phyloP scores from a whole-genome alignment of 108 stramenopile genomes.

The Discostella stelligeroides region DNA sequence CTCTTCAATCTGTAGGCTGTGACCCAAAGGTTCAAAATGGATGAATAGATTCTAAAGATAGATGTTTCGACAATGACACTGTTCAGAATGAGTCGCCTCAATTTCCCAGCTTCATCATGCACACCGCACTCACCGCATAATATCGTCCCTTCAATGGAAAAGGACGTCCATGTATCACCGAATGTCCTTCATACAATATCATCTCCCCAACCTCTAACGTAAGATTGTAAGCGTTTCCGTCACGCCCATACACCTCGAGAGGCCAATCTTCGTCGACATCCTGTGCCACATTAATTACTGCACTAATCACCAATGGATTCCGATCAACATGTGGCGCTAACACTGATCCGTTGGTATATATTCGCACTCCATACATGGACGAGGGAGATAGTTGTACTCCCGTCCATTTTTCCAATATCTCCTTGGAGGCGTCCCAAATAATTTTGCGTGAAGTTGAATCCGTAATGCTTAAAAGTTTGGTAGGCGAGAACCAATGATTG shows the following conservation, averaged over 20 bases:
- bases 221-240: conserved; percentile 84
- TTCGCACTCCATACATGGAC: conserved; percentile 90
- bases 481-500: conserved; percentile 82
- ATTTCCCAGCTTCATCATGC: neutral
- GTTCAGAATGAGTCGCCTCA: neutral
- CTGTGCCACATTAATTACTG: conserved; percentile 90
- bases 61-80: neutral
- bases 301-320: conserved; percentile 84
- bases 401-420: conserved; percentile 81
- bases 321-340: conserved; percentile 94
- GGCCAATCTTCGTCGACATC: conserved; percentile 89
- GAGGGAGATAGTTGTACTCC: conserved; percentile 73
- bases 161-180: conserved; percentile 92
- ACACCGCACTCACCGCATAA: conserved; percentile 43
- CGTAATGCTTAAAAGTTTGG: conserved; percentile 54
- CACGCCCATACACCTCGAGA: conserved; percentile 88
- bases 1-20: conserved; percentile 35
- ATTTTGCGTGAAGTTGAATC: conserved; percentile 31
- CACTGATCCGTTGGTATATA: conserved; percentile 72
- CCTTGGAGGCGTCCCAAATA: conserved; percentile 44
- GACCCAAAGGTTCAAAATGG: conserved; percentile 86
- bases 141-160: conserved; percentile 80
- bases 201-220: conserved; percentile 92
- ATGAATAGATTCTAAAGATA: conserved; percentile 84
- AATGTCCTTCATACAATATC: conserved; percentile 91